Evolutionary conservation across 176 grass and related monocot genomes (phyloP).

Genomic region (Triticum turgidum): DNA sequence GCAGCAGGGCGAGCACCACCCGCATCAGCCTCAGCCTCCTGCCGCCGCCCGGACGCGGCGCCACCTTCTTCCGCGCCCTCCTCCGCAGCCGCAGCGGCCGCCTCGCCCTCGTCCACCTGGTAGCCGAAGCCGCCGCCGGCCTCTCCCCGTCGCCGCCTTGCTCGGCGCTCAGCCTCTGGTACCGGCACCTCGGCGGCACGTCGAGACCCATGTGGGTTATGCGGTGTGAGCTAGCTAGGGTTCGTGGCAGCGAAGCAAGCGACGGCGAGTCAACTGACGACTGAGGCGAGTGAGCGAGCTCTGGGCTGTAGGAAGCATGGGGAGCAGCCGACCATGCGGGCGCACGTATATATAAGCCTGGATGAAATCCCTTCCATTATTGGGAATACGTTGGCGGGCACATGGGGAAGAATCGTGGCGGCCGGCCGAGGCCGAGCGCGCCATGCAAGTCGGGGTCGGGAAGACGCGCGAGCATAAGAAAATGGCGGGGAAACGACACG

Average conservation of each 20-base stretch:
- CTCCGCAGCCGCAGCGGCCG: constrained; percentile 36
- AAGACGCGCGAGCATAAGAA: background rate
- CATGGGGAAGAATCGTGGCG: constrained; percentile 32
- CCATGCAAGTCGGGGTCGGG: constrained; percentile 24
- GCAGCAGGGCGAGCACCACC: constrained; percentile 39
- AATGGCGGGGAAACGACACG: background rate
- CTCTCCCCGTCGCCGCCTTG: background rate
- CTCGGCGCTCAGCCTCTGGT: constrained; percentile 37
- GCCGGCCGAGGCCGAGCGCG: background rate
- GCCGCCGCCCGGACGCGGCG: background rate
- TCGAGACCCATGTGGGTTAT: constrained; percentile 39
- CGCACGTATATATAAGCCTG: constrained; percentile 26
- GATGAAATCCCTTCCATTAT: constrained; percentile 2
- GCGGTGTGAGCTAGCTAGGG: background rate
- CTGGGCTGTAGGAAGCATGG: constrained; percentile 32
- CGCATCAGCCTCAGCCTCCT: constrained; percentile 32
- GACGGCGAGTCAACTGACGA: background rate
- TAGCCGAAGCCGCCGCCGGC: background rate
- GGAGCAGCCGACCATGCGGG: background rate
- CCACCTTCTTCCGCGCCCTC: background rate
- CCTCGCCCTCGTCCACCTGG: constrained; percentile 11
- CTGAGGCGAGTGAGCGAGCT: background rate
- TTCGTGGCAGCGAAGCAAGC: background rate
- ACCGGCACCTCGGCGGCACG: constrained; percentile 25
- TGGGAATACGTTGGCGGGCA: background rate